Evolutionary conservation across 495 filamentous ascomycete species (phyloP).

Genomic region (Lasiosphaeris hirsuta): DNA sequence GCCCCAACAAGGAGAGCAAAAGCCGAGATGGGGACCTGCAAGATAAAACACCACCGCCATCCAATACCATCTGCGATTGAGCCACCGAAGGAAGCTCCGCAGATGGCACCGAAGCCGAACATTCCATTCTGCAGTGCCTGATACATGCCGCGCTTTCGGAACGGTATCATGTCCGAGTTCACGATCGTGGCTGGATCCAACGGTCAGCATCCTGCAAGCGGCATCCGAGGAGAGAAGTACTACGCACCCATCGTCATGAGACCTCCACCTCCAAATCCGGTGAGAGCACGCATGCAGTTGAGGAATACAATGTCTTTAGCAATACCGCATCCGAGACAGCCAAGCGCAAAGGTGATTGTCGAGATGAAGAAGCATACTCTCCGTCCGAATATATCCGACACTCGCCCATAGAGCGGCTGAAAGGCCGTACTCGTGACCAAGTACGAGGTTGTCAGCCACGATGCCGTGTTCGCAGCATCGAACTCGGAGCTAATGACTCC

Average conservation of each 20-base stretch:
- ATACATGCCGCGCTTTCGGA: constrained; percentile 61
- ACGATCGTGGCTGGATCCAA: constrained; percentile 53
- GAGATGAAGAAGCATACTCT: constrained; percentile 49
- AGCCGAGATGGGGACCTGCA: constrained; percentile 52
- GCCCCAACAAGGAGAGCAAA: constrained; percentile 53
- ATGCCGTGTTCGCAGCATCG: constrained; percentile 48
- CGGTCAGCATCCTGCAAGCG: constrained; percentile 2
- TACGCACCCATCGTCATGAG: constrained; percentile 59
- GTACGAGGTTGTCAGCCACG: constrained; percentile 74
- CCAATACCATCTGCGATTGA: constrained; percentile 48
- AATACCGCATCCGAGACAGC: constrained; percentile 47
- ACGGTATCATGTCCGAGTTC: constrained; percentile 64
- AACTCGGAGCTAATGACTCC: constrained; percentile 60
- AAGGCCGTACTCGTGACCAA: constrained; percentile 71
- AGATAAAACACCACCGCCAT: constrained; percentile 50
- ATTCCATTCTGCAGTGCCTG: constrained; percentile 61
- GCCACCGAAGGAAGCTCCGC: constrained; percentile 48
- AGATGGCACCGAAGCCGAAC: constrained; percentile 54
- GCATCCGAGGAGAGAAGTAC: background rate
- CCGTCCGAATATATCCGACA: constrained; percentile 54
- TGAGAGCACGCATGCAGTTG: constrained; percentile 45
- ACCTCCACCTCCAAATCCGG: constrained; percentile 58
- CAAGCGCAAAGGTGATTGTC: constrained; percentile 43
- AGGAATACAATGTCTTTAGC: constrained; percentile 39
- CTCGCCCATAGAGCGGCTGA: constrained; percentile 43